Conservation (phyloP, 495 filamentous ascomycete species). For the Penicillium lagena region DNA sequence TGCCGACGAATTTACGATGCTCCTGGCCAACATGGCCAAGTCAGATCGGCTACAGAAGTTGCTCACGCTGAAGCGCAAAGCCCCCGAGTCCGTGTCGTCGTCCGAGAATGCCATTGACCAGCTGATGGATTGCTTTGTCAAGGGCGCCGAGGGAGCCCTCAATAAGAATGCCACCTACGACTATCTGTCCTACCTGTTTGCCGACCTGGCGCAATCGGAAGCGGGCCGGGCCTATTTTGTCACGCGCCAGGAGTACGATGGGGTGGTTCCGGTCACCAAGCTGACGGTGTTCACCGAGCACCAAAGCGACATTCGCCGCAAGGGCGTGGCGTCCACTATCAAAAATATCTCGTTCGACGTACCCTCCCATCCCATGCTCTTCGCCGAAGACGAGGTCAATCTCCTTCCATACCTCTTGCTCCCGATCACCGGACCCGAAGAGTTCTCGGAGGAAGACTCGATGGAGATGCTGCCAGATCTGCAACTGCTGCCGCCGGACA, state of each 20-base stretch:
- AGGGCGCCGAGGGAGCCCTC: conserved; percentile 70
- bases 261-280: conserved; percentile 77
- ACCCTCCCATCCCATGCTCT: conserved; percentile 59
- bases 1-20: conserved; percentile 81
- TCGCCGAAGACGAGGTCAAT: conserved; percentile 69
- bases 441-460: conserved; percentile 60
- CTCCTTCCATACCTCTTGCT: conserved; percentile 82
- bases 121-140: conserved; percentile 91
- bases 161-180: conserved; percentile 87
- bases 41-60: conserved; percentile 63
- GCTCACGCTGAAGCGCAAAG: conserved; percentile 53
- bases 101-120: conserved; percentile 76
- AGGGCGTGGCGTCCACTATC: conserved; percentile 85
- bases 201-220: conserved; percentile 76
- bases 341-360: conserved; percentile 80
- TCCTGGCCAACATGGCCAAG: conserved; percentile 87
- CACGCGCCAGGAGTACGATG: conserved; percentile 65
- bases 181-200: conserved; percentile 89
- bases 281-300: conserved; percentile 90
- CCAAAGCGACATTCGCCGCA: conserved; percentile 66
- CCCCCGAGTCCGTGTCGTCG: conserved; percentile 55
- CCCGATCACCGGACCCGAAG: conserved; percentile 53
- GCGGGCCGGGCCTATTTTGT: conserved; percentile 74
- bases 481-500: conserved; percentile 82
- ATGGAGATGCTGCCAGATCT: conserved; percentile 77